A percentile compares a stretch with the other conserved stretches of the same genome.
These are phyloP conservation scores for Heliamphora exappendiculata DNA, from an alignment of 148 eudicot genomes.

Conservation along the genomic window DNA sequence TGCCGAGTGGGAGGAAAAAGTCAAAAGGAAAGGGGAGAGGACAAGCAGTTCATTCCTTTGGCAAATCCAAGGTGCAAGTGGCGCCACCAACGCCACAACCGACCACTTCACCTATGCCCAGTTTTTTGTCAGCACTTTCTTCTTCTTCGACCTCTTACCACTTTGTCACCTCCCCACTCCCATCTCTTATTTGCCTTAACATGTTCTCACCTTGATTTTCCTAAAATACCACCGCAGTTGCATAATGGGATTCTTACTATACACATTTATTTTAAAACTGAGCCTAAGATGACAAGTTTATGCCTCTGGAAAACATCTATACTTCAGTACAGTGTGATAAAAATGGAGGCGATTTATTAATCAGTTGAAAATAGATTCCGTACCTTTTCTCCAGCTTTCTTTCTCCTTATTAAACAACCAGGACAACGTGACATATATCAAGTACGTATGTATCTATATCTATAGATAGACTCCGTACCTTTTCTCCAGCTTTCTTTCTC, in stretches of 20 bases:
- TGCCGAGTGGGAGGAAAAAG: slow-evolving; percentile 11
- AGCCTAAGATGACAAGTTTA: too few species aligned
- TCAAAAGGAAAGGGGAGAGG: neutral
- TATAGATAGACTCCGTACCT: neutral
- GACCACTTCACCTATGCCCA: slow-evolving; percentile 14
- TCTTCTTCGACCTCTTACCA: neutral
- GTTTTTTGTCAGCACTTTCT: slow-evolving; percentile 9
- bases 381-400: slow-evolving; percentile 6
- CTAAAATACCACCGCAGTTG: neutral
- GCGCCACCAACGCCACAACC: slow-evolving; percentile 14
- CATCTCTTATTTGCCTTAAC: neutral
- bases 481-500: slow-evolving; percentile 9
- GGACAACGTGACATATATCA: slow-evolving; percentile 17
- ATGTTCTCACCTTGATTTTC: neutral
- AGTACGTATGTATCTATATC: neutral
- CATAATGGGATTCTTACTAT: neutral
- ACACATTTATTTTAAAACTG: too few species aligned
- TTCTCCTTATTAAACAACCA: slow-evolving; percentile 3
- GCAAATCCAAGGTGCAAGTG: slow-evolving; percentile 24
- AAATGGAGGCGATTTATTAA: too few species aligned
- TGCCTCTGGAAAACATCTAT: too few species aligned
- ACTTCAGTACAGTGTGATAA: too few species aligned
- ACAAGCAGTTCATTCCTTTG: slow-evolving; percentile 16
- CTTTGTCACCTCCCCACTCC: neutral
- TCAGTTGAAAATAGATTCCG: neutral